These are phyloP conservation scores for Starmerella tilneyi DNA, from an alignment of 805 yeast genomes.

Conservation along the genomic window DNA sequence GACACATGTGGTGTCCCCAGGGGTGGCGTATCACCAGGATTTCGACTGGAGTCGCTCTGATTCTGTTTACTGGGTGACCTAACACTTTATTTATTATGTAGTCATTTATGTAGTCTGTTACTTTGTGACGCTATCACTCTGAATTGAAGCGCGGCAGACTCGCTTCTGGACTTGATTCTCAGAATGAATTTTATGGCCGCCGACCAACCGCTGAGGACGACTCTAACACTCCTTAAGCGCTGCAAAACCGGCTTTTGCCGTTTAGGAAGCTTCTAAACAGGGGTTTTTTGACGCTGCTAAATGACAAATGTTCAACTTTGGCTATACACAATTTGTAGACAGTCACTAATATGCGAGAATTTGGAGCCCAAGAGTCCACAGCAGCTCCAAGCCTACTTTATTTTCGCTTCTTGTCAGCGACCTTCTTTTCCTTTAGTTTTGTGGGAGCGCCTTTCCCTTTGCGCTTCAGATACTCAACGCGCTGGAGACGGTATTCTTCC, in stretches of 20 bases:
- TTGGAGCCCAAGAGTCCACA: too few relatives aligned
- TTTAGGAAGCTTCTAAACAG: not conserved
- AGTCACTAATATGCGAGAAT: too few relatives aligned
- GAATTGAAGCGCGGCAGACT: too few relatives aligned
- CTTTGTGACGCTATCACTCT: too few relatives aligned
- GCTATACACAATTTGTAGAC: too few relatives aligned
- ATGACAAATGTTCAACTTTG: not conserved
- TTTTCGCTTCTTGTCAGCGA: slow-evolving; percentile 21
- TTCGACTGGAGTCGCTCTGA: not conserved
- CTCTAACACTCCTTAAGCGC: not conserved
- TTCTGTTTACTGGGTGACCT: slow-evolving; percentile 15
- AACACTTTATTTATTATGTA: not conserved
- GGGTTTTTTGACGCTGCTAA: not conserved
- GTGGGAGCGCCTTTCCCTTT: slow-evolving; percentile 30
- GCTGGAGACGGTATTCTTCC: slow-evolving; percentile 23
- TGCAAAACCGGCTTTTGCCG: not conserved
- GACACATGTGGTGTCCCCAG: slow-evolving; percentile 1
- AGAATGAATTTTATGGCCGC: too few relatives aligned
- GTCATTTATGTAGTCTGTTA: too few relatives aligned
- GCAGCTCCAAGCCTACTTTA: not conserved
- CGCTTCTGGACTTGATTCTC: too few relatives aligned
- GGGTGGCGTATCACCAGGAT: slow-evolving; percentile 12
- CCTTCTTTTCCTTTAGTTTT: slow-evolving; percentile 28
- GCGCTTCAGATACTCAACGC: slow-evolving; percentile 24
- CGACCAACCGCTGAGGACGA: too few relatives aligned